Percentiles rank a stretch among this genome's conserved stretches.
Evolutionary conservation across 2,329 filamentous ascomycete species (phyloP).

Genomic region (Aspergillus tanneri): DNA sequence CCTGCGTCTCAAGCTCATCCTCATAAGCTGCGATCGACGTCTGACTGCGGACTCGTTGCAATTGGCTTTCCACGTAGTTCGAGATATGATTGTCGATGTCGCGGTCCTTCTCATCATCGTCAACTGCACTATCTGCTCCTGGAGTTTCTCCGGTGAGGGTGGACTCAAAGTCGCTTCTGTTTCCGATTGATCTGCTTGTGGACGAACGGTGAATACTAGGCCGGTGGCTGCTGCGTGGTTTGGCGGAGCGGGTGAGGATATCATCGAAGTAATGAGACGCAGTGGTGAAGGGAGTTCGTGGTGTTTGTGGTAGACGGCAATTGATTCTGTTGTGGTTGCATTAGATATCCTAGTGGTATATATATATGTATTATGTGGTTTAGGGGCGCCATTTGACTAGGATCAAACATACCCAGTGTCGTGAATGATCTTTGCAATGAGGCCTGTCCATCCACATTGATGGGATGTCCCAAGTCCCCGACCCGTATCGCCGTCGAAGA

Average conservation of each 20-base stretch:
- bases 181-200: slow-evolving; percentile 78
- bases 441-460: slow-evolving; percentile 93
- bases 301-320: slow-evolving; percentile 89
- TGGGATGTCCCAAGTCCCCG: slow-evolving; percentile 88
- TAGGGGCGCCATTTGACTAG: background rate
- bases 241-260: slow-evolving; percentile 62
- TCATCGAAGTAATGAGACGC: slow-evolving; percentile 97
- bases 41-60: slow-evolving; percentile 68
- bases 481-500: slow-evolving; percentile 90
- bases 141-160: slow-evolving; percentile 37
- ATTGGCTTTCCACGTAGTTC: slow-evolving; percentile 77
- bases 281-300: slow-evolving; percentile 77
- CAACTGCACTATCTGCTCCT: slow-evolving; percentile 32
- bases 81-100: slow-evolving; percentile 68
- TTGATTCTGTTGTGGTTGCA: slow-evolving; percentile 62
- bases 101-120: slow-evolving; percentile 29
- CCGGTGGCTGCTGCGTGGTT: slow-evolving; percentile 45
- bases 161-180: slow-evolving; percentile 72
- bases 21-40: slow-evolving; percentile 52
- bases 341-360: slow-evolving; percentile 38
- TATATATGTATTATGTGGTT: no score
- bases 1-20: slow-evolving; percentile 63
- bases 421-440: slow-evolving; percentile 96
- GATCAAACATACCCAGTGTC: slow-evolving; percentile 76
- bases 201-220: slow-evolving; percentile 72